Evolutionary conservation across 257 asterid species (phyloP), one percentile per base, ranked within the genome.

Genomic region (Dorcoceras hygrometricum): DNA sequence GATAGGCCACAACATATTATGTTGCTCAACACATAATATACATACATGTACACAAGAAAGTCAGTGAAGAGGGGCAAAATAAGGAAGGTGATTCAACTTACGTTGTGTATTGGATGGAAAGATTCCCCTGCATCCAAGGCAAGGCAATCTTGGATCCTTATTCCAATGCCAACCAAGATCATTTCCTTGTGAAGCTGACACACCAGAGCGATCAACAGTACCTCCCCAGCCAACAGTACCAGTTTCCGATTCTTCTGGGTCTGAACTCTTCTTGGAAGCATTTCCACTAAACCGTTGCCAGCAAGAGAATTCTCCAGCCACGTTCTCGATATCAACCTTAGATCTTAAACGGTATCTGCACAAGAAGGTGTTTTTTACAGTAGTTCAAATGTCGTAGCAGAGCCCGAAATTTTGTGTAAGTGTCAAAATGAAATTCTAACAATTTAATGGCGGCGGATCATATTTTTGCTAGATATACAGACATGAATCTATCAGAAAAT

Each of bases 71-170:
- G 22, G 63, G 65, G 27, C 23, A 59, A 23, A n/a, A 16, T 57
- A 59, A 69, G 48, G 27, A 34, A 31, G 51, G 18, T 18, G 36
- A 59, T 28, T 50, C 62, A 67, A 83, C 89, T 68, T 80, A 93
- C 98, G 97, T 25, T 70, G 74, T 61, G 80, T 67, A 62, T 77
- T 76, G 32, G 95, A 80, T 1, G 97, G 91, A 75, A 93, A 93
- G 62, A 93, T 84, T 63, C 94, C 97, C 71, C 98, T 81, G 23
- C 79, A 80, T 67, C 98, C 98, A 39, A 93, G 96, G 82, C 90
- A 93, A 75, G 84, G 77, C 75, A 88, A 73, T 70, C 99, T 84
- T 14, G 96, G 99, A 83, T 93, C 99, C 69, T 82, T 84, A 59
- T 71, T 62, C 99, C 99, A 93, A 22, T 68, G 73, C 96, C 95